Percentiles rank a stretch among this genome's conserved stretches.
Conservation (phyloP, 768 basidiomycete species). For the Psilocybe azurescens region DNA sequence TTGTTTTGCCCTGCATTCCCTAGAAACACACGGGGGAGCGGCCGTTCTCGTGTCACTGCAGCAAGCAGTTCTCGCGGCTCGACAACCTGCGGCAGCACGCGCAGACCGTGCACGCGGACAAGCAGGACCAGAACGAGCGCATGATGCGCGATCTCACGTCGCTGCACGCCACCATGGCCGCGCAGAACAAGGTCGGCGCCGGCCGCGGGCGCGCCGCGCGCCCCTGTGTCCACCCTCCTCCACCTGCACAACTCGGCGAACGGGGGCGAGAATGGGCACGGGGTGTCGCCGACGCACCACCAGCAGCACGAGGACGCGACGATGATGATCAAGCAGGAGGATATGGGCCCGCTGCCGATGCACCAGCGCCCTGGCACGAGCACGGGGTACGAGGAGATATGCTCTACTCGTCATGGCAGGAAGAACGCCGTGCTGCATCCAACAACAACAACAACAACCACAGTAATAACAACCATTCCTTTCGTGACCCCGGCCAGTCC, state of each 20-base stretch:
- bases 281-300: constrained; percentile 11
- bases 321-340: constrained; percentile 47
- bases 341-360: constrained; percentile 31
- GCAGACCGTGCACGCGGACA: constrained; percentile 96
- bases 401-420: constrained; percentile 27
- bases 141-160: constrained; percentile 92
- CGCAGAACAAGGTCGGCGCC: constrained; percentile 48
- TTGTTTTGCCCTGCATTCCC: constrained; percentile 21
- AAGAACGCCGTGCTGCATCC: constrained; percentile 6
- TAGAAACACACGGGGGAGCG: constrained; percentile 99
- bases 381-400: constrained; percentile 66
- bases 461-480: constrained; percentile 54
- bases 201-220: constrained; percentile 23
- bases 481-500: constrained; percentile 83
- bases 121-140: constrained; percentile 83
- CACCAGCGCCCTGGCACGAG: constrained; percentile 73
- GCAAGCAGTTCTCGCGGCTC: constrained; percentile 93
- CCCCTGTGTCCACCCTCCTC: constrained; percentile 21
- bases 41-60: constrained; percentile 95
- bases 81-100: constrained; percentile 98
- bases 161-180: constrained; percentile 82
- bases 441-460: too few relatives aligned
- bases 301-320: constrained; percentile 10
- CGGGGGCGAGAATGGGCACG: constrained; percentile 7
- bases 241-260: constrained; percentile 6